Conservation (phyloP, 2,329 filamentous ascomycete genomes). For the Aspergillus sp. region DNA sequence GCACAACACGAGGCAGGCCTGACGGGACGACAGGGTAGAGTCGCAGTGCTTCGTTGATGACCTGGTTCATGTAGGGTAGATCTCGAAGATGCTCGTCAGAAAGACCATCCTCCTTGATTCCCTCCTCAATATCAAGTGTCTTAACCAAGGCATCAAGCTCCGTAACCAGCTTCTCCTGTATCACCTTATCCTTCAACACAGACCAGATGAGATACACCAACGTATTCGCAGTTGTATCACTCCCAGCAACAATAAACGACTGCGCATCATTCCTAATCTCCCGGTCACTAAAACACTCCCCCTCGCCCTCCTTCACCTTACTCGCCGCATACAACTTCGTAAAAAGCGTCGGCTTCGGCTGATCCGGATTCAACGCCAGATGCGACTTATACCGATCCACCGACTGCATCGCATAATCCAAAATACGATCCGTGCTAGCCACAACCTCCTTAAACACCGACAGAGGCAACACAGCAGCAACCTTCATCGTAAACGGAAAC, state of each 20-base stretch:
- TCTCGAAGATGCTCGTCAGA: conserved; percentile 46
- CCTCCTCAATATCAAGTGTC: not conserved
- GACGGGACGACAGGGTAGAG: conserved; percentile 59
- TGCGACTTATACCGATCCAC: conserved; percentile 24
- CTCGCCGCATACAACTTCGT: conserved; percentile 24
- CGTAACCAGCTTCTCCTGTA: conserved; percentile 19
- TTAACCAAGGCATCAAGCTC: conserved; percentile 14
- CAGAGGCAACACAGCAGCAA: conserved; percentile 24
- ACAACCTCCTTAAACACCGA: conserved; percentile 22
- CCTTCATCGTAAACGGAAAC: conserved; percentile 23
- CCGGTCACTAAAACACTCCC: conserved; percentile 24
- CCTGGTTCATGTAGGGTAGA: conserved; percentile 56
- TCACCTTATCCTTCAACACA: conserved; percentile 17
- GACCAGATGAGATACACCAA: conserved; percentile 45
- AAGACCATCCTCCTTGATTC: conserved; percentile 5
- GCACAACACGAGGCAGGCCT: conserved; percentile 54
- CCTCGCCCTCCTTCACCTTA: conserved; percentile 7
- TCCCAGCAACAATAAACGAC: conserved; percentile 52
- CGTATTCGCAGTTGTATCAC: conserved; percentile 53
- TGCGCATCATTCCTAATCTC: conserved; percentile 45
- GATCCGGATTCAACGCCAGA: conserved; percentile 14
- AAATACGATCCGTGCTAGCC: conserved; percentile 20
- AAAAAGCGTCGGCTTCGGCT: conserved; percentile 27
- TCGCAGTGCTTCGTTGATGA: conserved; percentile 59
- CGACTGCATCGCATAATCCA: conserved; percentile 24